Evolutionary conservation across 2,329 filamentous ascomycete species (phyloP).

Genomic region (Apiospora rasikravindrae): DNA sequence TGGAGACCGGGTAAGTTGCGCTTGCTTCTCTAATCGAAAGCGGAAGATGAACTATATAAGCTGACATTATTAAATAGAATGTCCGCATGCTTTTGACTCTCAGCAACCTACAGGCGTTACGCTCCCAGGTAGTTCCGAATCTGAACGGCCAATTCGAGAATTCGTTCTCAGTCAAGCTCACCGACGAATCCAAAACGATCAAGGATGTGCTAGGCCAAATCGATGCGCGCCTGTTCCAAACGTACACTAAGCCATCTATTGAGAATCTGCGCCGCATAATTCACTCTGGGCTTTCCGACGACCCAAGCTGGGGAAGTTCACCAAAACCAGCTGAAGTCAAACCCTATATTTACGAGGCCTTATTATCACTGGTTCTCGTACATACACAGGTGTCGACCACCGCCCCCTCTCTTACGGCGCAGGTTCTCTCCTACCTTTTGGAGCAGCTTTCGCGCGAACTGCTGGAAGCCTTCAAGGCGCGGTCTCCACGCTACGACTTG

Average conservation of each 20-base stretch:
- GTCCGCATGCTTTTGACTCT: constrained; percentile 93
- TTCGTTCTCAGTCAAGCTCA: constrained; percentile 90
- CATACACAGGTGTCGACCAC: constrained; percentile 89
- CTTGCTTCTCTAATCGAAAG: background rate
- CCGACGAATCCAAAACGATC: constrained; percentile 91
- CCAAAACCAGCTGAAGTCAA: constrained; percentile 74
- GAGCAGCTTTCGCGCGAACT: constrained; percentile 81
- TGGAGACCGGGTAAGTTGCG: constrained; percentile 57
- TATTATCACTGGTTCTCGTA: constrained; percentile 85
- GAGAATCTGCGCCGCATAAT: constrained; percentile 73
- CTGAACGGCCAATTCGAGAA: constrained; percentile 94
- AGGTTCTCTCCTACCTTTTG: constrained; percentile 85
- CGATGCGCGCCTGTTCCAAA: constrained; percentile 87
- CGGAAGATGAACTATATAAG: background rate
- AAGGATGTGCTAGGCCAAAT: constrained; percentile 90
- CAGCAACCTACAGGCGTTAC: constrained; percentile 86
- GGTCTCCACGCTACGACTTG: constrained; percentile 72
- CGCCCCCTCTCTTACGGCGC: constrained; percentile 74
- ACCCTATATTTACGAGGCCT: constrained; percentile 87
- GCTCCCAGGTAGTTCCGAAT: constrained; percentile 80
- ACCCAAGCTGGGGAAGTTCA: constrained; percentile 71
- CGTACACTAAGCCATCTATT: constrained; percentile 83
- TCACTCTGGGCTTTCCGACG: constrained; percentile 68
- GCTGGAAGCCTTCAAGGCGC: constrained; percentile 76
- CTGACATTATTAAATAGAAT: constrained; percentile 61